Percentiles rank a stretch among this genome's conserved stretches.
Conservation (phyloP, 306 rosid genomes). For the Erythrophleum fordii region DNA sequence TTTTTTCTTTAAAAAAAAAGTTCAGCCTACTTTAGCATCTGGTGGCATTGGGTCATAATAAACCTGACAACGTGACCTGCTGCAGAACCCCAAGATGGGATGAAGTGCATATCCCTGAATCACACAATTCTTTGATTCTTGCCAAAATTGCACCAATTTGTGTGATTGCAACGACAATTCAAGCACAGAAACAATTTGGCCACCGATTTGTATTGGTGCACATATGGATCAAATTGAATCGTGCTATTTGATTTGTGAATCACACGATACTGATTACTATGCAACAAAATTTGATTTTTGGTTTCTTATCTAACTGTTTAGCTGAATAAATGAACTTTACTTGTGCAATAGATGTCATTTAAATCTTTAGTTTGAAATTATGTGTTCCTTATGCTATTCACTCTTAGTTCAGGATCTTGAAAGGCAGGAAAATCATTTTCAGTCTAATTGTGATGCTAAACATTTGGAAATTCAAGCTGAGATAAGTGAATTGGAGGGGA, state of each 20-base stretch:
- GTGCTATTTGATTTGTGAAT: neutral
- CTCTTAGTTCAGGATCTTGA: conserved; percentile 66
- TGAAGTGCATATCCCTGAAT: too few relatives aligned
- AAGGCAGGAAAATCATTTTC: conserved; percentile 59
- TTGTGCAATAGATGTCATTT: neutral
- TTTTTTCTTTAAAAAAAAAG: too few relatives aligned
- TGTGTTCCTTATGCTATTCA: conserved; percentile 27
- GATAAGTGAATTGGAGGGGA: conserved; percentile 62
- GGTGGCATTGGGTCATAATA: too few relatives aligned
- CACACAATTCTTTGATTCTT: too few relatives aligned
- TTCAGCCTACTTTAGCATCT: too few relatives aligned
- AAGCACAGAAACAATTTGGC: neutral
- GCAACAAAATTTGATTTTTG: neutral
- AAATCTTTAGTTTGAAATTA: neutral
- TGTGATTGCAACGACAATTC: neutral
- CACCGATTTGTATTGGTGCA: neutral
- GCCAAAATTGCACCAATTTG: neutral
- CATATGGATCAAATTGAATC: neutral
- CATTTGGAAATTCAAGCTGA: conserved; percentile 56
- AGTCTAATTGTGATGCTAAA: conserved; percentile 41
- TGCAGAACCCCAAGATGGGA: too few relatives aligned
- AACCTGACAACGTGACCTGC: too few relatives aligned
- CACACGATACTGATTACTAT: too few relatives aligned
- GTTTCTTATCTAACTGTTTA: neutral
- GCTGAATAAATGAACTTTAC: neutral